Evolutionary conservation across 2,329 filamentous ascomycete genomes (phyloP), one percentile per base, ranked within the genome.

Genomic region (Immersiporthe knoxdaviesiana): DNA sequence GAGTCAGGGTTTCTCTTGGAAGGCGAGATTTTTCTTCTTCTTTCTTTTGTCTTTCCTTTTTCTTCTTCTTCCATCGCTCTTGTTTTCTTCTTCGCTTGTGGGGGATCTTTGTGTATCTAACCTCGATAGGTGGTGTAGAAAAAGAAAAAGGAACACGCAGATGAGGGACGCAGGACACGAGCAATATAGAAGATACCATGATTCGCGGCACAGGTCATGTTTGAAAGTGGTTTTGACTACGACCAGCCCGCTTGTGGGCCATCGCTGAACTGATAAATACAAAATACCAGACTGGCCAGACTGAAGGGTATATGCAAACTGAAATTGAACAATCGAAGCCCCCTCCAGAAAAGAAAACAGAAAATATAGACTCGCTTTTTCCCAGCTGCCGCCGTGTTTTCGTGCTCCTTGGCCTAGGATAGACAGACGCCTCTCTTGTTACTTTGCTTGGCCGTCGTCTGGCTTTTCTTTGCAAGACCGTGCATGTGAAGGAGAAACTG

Each of bases 261-360:
- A 18, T 11, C 32, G 21, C 27, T 65, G 12, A 27, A 37, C 10
- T 65, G 32, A 56, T 56, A 27, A 39, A 65, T 41, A 56, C 41
- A 39, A 27, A 39, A 37, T 65, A 56, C 11, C 16, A 7, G 41
- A 21, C 16, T 37, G 11, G 27, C 47, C 39, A 41, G 12, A 24
- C 39, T 56, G 52, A 50, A 54, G 32, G 63, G 63, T 65, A 65
- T 54, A 65, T 54, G 47, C 63, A 27, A 18, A 35, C 12, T 56
- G 71, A 47, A n/a, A 11, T n/a, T 47, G 21, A n/a, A n/a, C 18
- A 47, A n/a, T 6, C 18, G 41, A 47, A 47, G n/a, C 44, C 44
- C 16, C 7, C 44, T n/a, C n/a, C n/a, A n/a, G n/a, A n/a, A n/a
- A n/a, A n/a, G 7, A 21, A 18, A 56, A 56, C 65, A n/a, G 62